phyloP scores from a whole-genome alignment of 176 grass and related monocot genomes.

The Ensete ventricosum region DNA sequence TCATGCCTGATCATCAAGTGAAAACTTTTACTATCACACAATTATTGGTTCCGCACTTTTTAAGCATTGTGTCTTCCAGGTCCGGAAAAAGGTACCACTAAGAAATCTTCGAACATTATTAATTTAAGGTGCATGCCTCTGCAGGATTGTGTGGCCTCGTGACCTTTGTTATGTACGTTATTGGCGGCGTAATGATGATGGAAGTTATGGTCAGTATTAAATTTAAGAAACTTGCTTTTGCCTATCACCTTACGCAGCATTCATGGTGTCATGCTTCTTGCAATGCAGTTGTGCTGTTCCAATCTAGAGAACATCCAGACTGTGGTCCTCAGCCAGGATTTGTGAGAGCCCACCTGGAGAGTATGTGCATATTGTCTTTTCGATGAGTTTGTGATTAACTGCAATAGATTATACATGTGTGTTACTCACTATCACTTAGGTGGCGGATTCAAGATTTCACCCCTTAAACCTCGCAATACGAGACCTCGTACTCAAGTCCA shows the following conservation, averaged over 20 bases:
- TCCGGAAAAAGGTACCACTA: not conserved
- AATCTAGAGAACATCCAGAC: slow-evolving; percentile 70
- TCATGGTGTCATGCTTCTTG: not conserved
- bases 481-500: slow-evolving; percentile 82
- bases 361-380: slow-evolving; percentile 33
- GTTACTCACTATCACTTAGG: slow-evolving; percentile 45
- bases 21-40: no score
- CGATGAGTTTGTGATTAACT: not conserved
- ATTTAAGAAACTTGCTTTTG: not conserved
- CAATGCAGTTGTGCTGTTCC: slow-evolving; percentile 78
- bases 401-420: slow-evolving; percentile 16
- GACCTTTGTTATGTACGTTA: slow-evolving; percentile 97
- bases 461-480: slow-evolving; percentile 61
- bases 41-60: no score
- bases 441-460: slow-evolving; percentile 92
- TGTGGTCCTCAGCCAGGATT: slow-evolving; percentile 60
- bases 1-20: no score
- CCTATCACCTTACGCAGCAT: not conserved
- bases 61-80: no score
- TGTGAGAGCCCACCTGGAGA: slow-evolving; percentile 88
- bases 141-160: slow-evolving; percentile 81
- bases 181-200: slow-evolving; percentile 94
- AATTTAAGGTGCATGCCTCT: slow-evolving; percentile 10
- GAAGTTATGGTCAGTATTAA: slow-evolving; percentile 71
- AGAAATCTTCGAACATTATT: not conserved